Evolutionary conservation across 2,329 filamentous ascomycete genomes (phyloP).

Genomic region (Apiospora koreana): DNA sequence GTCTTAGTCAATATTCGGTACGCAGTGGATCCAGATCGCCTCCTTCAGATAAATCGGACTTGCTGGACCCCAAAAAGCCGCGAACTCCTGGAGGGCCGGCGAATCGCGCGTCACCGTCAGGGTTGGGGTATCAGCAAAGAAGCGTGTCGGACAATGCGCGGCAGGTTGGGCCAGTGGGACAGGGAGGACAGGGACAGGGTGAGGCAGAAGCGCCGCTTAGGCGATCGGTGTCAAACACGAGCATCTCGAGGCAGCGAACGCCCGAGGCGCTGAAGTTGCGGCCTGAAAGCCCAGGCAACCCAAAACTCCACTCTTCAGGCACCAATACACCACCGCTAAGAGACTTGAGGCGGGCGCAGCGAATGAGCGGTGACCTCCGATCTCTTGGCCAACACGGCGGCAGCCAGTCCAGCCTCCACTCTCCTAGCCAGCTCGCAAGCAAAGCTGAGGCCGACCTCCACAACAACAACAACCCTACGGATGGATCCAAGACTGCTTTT

Average conservation of each 20-base stretch:
- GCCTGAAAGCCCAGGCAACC: conserved; percentile 63
- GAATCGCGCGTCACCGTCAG: conserved; percentile 1
- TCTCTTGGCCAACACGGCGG: conserved; percentile 58
- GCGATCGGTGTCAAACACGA: conserved; percentile 55
- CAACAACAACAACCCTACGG: conserved; percentile 43
- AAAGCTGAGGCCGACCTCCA: conserved; percentile 35
- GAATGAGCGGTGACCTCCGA: conserved; percentile 76
- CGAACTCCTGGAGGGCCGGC: conserved; percentile 17
- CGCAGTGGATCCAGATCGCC: conserved; percentile 6
- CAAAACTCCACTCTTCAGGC: conserved; percentile 53
- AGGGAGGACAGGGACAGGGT: too few relatives aligned
- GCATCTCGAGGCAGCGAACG: conserved; percentile 52
- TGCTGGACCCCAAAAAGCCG: conserved; percentile 22
- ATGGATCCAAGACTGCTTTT: neutral
- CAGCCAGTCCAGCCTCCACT: conserved; percentile 19
- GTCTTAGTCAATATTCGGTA: conserved; percentile 20
- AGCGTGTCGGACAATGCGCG: conserved; percentile 7
- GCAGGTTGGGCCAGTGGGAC: neutral
- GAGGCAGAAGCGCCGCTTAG: conserved; percentile 26
- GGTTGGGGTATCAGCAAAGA: neutral
- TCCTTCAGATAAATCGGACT: conserved; percentile 11
- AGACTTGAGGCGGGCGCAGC: conserved; percentile 58
- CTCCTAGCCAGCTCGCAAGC: conserved; percentile 8
- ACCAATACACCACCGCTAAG: conserved; percentile 60
- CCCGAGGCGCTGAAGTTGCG: conserved; percentile 57